phyloP scores from a whole-genome alignment of 176 grass and related monocot species.

The sorghum (Sorghum bicolor) region DNA sequence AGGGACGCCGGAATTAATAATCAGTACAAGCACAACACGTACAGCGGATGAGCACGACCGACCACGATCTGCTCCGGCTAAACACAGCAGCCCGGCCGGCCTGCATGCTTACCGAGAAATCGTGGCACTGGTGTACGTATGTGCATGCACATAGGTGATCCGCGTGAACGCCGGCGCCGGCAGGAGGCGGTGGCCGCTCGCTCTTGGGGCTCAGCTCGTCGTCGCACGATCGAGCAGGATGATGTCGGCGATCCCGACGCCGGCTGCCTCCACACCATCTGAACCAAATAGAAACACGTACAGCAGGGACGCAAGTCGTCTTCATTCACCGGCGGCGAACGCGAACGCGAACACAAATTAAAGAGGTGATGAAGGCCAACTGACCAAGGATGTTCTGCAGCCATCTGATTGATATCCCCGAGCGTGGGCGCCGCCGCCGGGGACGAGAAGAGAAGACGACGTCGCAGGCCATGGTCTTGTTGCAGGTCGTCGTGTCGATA shows the following conservation, averaged over 20 bases:
- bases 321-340: too few species aligned
- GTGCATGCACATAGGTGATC: constrained; percentile 84
- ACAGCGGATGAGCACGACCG: too few species aligned
- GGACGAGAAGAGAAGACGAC: constrained; percentile 56
- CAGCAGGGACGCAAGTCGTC: too few species aligned
- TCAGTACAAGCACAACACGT: too few species aligned
- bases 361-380: too few species aligned
- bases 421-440: constrained; percentile 5
- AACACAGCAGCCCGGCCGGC: too few species aligned
- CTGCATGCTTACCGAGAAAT: constrained; percentile 56
- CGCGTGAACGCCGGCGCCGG: constrained; percentile 45
- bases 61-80: not conserved
- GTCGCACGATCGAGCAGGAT: not conserved
- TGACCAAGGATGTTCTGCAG: constrained; percentile 61
- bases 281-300: too few species aligned
- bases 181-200: constrained; percentile 26
- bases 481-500: too few species aligned
- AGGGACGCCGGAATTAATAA: too few species aligned
- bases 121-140: constrained; percentile 60
- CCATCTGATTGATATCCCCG: constrained; percentile 49
- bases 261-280: constrained; percentile 59
- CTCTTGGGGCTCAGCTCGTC: constrained; percentile 37
- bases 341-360: not conserved
- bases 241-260: constrained; percentile 73
- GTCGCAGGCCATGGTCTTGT: too few species aligned